Conservation (phyloP, 2,329 filamentous ascomycete genomes). For the Tolypocladium amazonense region DNA sequence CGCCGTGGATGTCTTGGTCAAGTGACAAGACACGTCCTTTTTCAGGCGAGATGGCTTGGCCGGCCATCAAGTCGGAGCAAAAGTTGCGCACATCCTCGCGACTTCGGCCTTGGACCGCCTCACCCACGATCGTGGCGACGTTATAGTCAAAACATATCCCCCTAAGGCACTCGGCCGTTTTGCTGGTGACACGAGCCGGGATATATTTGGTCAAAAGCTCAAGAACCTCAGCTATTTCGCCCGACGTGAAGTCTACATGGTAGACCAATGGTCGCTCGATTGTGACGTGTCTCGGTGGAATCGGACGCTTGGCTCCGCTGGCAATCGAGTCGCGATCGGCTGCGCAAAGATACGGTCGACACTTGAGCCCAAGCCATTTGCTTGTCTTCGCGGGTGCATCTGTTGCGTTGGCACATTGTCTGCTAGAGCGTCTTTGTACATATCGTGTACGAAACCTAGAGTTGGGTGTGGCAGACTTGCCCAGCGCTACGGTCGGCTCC, state of each 20-base stretch:
- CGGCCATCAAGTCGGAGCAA: conserved; percentile 18
- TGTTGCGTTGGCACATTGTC: background rate
- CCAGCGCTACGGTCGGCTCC: background rate
- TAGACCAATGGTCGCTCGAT: conserved; percentile 10
- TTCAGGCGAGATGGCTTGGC: conserved; percentile 4
- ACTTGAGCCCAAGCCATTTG: conserved; percentile 3
- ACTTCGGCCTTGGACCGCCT: conserved; percentile 12
- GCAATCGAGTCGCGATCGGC: conserved; percentile 16
- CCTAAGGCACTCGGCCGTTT: conserved; percentile 9
- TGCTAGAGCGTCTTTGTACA: background rate
- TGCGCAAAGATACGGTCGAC: conserved; percentile 15
- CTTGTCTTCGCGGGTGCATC: conserved; percentile 1
- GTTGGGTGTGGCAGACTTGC: background rate
- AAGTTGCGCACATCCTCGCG: conserved; percentile 19
- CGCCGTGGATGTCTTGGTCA: conserved; percentile 5
- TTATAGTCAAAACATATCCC: conserved; percentile 9
- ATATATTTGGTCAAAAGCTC: conserved; percentile 4
- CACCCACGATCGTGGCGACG: conserved; percentile 12
- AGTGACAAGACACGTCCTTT: conserved; percentile 15
- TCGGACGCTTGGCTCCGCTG: conserved; percentile 8
- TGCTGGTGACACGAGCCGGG: conserved; percentile 3
- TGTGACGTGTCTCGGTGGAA: conserved; percentile 1
- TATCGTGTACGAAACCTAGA: background rate
- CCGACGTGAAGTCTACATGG: conserved; percentile 34
- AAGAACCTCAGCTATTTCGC: conserved; percentile 22